Percentiles rank a stretch among this genome's conserved stretches.
Evolutionary conservation across 106 monocot genomes (phyloP).

Genomic region (Dioscorea zingiberensis): DNA sequence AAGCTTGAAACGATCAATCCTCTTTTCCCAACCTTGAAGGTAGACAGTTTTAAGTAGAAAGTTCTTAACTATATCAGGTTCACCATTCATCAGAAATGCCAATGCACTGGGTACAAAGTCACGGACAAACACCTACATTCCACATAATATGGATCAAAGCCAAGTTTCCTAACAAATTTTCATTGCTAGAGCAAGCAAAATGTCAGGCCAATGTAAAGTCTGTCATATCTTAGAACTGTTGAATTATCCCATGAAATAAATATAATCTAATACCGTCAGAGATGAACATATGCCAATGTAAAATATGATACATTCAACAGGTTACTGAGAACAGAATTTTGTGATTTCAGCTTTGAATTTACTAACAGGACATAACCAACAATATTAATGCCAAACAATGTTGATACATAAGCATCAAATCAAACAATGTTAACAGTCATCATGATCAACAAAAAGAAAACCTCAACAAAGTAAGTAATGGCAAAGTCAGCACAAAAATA

Average conservation of each 20-base stretch:
- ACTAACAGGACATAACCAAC: constrained; percentile 17
- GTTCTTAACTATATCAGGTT: constrained; percentile 47
- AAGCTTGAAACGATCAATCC: constrained; percentile 45
- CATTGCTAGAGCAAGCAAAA: no score
- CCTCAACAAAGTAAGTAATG: no score
- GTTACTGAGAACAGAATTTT: no score
- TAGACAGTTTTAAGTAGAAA: constrained; percentile 44
- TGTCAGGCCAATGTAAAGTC: no score
- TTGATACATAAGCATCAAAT: constrained; percentile 1
- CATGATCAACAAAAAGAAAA: neutral
- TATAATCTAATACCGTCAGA: no score
- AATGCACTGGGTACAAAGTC: constrained; percentile 57
- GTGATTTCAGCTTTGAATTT: no score
- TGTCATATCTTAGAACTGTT: no score
- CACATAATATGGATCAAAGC: neutral
- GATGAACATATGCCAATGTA: no score
- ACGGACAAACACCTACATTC: constrained; percentile 43
- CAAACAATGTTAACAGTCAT: constrained; percentile 41
- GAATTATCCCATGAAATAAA: no score
- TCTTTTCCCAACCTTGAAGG: constrained; percentile 56
- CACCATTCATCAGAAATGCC: constrained; percentile 51
- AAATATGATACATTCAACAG: no score
- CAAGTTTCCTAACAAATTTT: neutral
- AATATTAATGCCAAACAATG: constrained; percentile 29
- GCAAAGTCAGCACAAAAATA: no score